Percentiles rank a stretch among this genome's conserved stretches.
Conservation (phyloP, 1,284 basidiomycete genomes). For the Somion occarium region DNA sequence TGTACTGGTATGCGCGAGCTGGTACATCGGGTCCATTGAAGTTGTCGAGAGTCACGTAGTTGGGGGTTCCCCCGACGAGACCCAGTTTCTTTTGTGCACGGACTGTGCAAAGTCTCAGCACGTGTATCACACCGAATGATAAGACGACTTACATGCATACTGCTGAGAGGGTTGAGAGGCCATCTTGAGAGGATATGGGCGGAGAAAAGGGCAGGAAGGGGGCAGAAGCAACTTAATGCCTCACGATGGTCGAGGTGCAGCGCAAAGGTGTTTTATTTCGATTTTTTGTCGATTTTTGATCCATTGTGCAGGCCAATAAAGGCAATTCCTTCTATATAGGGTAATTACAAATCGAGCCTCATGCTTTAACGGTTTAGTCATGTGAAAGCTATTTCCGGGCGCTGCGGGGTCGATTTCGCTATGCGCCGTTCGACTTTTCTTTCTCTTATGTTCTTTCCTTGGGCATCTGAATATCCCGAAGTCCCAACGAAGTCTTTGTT, state of each 20-base stretch:
- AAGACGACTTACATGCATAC: slow-evolving; percentile 66
- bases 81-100: slow-evolving; percentile 93
- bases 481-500: too few relatives aligned
- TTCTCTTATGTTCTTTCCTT: neutral
- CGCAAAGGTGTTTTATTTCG: slow-evolving; percentile 7
- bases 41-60: slow-evolving; percentile 64
- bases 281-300: neutral
- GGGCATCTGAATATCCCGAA: too few relatives aligned
- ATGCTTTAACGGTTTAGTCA: neutral
- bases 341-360: too few relatives aligned
- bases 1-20: slow-evolving; percentile 80
- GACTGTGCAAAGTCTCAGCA: slow-evolving; percentile 41
- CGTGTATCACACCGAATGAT: slow-evolving; percentile 6
- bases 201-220: slow-evolving; percentile 25
- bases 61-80: slow-evolving; percentile 78
- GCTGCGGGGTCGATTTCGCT: neutral
- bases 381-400: neutral
- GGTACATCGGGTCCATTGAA: slow-evolving; percentile 66
- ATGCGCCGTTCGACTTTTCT: neutral
- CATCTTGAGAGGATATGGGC: slow-evolving; percentile 36
- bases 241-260: slow-evolving; percentile 33
- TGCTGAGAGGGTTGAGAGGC: slow-evolving; percentile 66
- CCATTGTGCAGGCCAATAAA: neutral
- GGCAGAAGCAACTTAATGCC: slow-evolving; percentile 80
- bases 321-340: neutral